Base-by-base conservation (phyloP, 1,284 basidiomycete species). In the Stygiomarasmius scandens region DNA sequence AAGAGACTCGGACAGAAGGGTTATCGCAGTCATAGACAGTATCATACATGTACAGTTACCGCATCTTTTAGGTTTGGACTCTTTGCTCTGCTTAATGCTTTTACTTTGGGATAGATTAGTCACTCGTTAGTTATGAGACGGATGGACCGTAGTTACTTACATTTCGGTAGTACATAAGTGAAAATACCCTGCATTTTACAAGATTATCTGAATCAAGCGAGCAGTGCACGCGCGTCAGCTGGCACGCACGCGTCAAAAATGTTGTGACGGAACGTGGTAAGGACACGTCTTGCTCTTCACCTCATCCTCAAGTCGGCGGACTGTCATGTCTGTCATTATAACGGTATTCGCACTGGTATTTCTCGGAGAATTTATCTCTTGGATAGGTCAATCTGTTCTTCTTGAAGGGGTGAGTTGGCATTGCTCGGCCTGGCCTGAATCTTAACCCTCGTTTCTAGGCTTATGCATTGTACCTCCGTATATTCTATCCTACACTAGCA, bases 351-450 rank as follows among this genome's bases (percentile, higher is more conserved):
- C 82, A 23, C 80, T 95, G 59, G 91, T 93, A 27, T 85, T 96
- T 64, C 64, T 92, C 58, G 89, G 91, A 6, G 89, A 95, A 70
- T 76, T 93, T 62, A 82, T 96, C 60, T 84, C 87, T 55, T 96
- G 93, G 93, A 83, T 96, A 58, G 95, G 95, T 52, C 85, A 93
- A 69, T 84, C 89, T 19, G 88, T 92, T 22, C 79, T 97, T 16
- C 81, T 90, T 59, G 89, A 92, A 56, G 71, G 87, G 58, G 94
- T 95, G 64, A 64, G 90, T 81, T 19, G 14, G 49, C 49, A 32
- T n/a, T n/a, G 49, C 34, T 32, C 41, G 23, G 41, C 55, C 58
- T 50, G 11, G n/a, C 10, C 24, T 2, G 19, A 12, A 34, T 20
- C 2, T 25, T 52, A 51, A 52, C 36, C 25, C 29, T 49, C 32